Base-by-base conservation (phyloP, 345 rosid genomes). In the Gossypium arboreum region DNA sequence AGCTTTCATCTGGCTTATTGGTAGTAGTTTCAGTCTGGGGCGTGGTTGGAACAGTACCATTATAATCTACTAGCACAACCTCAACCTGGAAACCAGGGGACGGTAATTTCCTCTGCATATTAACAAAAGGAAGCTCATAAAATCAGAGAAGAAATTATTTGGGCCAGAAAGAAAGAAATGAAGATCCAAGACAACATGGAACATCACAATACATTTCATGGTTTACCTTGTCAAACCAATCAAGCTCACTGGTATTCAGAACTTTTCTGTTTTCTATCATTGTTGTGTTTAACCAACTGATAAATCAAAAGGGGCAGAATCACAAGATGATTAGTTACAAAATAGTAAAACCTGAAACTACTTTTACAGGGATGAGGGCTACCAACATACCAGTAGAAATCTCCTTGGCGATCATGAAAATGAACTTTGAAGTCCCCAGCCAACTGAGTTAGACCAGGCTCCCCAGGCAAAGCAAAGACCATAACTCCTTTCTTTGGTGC, bases 331-430 rank as follows among this genome's bases (percentile, higher is more conserved):
- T 62, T 56, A 58, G 76, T 41, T 34, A 41, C 63, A 76, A 51
- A 82, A 61, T 47, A 13, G 45, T 34, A 34, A 25, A 29, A 68
- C 50, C n/a, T n/a, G 59, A 29, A 71, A 68, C 4, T 55, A 70
- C 47, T 34, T 63, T 29, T 18, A 73, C 34, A 58, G 54, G 5
- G 39, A 12, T 27, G 48, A 10, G 29, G 29, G 34, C 25, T 73
- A 80, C 81, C 39, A 74, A 81, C 93, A 7, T 66, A 92, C 97
- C 93, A 90, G 92, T 88, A 92, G 78, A 92, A 92, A 79, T 92
- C 97, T 87, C 97, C 97, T 84, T 92, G 97, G 61, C 94, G 91
- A 71, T 90, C 97, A 73, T 92, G 94, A 78, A 92, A 92, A 71
- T 90, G 97, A 78, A 92, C 85, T 83, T 90, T 92, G 77, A 92